phyloP scores from a whole-genome alignment of 108 stramenopile genomes.

The Nitzschia sp. region DNA sequence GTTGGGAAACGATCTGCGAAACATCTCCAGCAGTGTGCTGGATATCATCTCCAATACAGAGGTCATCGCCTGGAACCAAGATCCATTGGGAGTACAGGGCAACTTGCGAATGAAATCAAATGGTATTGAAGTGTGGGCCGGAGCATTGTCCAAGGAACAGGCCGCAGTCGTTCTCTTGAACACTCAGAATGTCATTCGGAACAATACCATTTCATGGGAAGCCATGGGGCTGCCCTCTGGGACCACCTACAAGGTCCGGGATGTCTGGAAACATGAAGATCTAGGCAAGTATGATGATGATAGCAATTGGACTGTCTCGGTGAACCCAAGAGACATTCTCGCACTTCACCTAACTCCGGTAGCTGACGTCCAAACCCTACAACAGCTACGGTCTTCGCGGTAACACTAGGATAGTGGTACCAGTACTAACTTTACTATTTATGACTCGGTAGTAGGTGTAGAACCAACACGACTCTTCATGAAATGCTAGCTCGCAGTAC shows the following conservation, averaged over 20 bases:
- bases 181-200: neutral
- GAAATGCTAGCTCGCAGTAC: too few species aligned
- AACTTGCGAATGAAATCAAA: constrained; percentile 10
- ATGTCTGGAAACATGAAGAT: constrained; percentile 29
- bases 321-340: constrained; percentile 26
- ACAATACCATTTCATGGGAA: constrained; percentile 22
- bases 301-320: constrained; percentile 5
- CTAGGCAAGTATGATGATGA: constrained; percentile 11
- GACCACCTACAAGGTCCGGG: constrained; percentile 5
- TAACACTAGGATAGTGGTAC: too few species aligned
- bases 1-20: constrained; percentile 49
- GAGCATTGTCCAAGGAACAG: constrained; percentile 19
- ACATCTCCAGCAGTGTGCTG: constrained; percentile 16
- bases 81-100: constrained; percentile 30
- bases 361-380: too few species aligned
- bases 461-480: too few species aligned
- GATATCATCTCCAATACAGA: constrained; percentile 36
- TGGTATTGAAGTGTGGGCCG: constrained; percentile 35
- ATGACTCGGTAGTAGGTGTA: too few species aligned
- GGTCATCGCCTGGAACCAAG: constrained; percentile 35
- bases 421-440: too few species aligned
- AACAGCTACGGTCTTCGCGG: too few species aligned
- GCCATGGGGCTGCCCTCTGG: constrained; percentile 21
- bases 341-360: constrained; percentile 16
- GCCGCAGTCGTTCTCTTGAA: constrained; percentile 40